Evolutionary conservation across 257 asterid genomes (phyloP).

Genomic region (Jacaranda mimosifolia): DNA sequence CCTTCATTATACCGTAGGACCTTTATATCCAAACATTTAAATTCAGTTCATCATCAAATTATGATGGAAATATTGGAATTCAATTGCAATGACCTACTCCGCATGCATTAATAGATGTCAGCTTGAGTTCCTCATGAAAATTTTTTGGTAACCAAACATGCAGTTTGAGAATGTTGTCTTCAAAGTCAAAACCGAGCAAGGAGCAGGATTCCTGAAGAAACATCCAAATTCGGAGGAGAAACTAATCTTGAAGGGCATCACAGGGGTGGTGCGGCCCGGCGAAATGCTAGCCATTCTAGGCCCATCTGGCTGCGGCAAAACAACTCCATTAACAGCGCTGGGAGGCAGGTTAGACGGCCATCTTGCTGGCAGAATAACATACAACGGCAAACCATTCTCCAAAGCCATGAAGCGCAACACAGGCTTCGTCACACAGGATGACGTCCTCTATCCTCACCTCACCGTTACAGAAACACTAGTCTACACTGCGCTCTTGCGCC

Average conservation of each 20-base stretch:
- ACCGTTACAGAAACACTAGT: slow-evolving; percentile 79
- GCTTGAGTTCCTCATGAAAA: not conserved
- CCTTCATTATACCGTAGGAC: too few species aligned
- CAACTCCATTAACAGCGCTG: slow-evolving; percentile 79
- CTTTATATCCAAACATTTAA: too few species aligned
- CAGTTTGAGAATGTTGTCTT: slow-evolving; percentile 78
- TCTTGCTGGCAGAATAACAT: slow-evolving; percentile 60
- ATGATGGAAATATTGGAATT: not conserved
- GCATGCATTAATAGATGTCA: too few species aligned
- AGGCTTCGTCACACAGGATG: slow-evolving; percentile 91
- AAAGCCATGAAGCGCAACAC: slow-evolving; percentile 66
- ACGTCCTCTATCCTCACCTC: slow-evolving; percentile 71
- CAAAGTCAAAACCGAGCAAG: slow-evolving; percentile 46
- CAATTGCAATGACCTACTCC: too few species aligned
- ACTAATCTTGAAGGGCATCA: slow-evolving; percentile 64
- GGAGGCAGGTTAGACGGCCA: slow-evolving; percentile 71
- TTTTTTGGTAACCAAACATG: slow-evolving; percentile 11
- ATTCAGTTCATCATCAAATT: not conserved
- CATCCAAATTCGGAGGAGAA: slow-evolving; percentile 49
- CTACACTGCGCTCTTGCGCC: slow-evolving; percentile 73
- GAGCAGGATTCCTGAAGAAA: slow-evolving; percentile 37
- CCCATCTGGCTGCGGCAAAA: slow-evolving; percentile 93
- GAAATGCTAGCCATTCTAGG: slow-evolving; percentile 90
- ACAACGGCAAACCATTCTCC: slow-evolving; percentile 66
- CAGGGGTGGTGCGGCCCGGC: slow-evolving; percentile 72